Evolutionary conservation across 768 basidiomycete species (phyloP).

Genomic region (Rhodocollybia butyracea): DNA sequence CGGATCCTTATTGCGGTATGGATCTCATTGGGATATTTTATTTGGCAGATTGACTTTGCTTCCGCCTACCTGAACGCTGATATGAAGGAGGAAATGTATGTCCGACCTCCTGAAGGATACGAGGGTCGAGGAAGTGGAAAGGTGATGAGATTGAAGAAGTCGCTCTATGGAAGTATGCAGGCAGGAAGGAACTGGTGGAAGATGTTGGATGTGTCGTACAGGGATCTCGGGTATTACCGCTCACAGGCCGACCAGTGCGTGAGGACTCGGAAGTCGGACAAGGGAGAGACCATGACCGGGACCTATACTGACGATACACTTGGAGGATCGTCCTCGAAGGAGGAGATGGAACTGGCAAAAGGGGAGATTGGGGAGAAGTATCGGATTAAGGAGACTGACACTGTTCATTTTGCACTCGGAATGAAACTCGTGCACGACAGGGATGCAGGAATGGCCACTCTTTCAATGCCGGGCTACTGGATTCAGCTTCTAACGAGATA

Average conservation of each 20-base stretch:
- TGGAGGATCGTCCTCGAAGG: too few relatives aligned
- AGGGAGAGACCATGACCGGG: conserved; percentile 8
- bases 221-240: conserved; percentile 4
- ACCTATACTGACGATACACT: conserved; percentile 10
- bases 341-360: conserved; percentile 6
- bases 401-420: too few relatives aligned
- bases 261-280: background rate
- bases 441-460: too few relatives aligned
- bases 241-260: conserved; percentile 12
- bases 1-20: conserved; percentile 15
- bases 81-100: conserved; percentile 17
- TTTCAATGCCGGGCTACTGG: too few relatives aligned
- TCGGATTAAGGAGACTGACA: too few relatives aligned
- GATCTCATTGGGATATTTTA: background rate
- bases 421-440: too few relatives aligned
- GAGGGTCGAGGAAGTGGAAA: background rate
- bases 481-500: too few relatives aligned
- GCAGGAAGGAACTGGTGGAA: conserved; percentile 11
- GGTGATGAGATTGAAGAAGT: background rate
- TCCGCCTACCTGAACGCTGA: conserved; percentile 3
- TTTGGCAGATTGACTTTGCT: conserved; percentile 2
- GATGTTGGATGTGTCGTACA: conserved; percentile 2
- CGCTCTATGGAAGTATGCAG: conserved; percentile 9
- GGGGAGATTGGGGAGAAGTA: conserved; percentile 1
- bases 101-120: background rate